Evolutionary conservation across 2,329 filamentous ascomycete genomes (phyloP).

Genomic region (Fulvia fulva): DNA sequence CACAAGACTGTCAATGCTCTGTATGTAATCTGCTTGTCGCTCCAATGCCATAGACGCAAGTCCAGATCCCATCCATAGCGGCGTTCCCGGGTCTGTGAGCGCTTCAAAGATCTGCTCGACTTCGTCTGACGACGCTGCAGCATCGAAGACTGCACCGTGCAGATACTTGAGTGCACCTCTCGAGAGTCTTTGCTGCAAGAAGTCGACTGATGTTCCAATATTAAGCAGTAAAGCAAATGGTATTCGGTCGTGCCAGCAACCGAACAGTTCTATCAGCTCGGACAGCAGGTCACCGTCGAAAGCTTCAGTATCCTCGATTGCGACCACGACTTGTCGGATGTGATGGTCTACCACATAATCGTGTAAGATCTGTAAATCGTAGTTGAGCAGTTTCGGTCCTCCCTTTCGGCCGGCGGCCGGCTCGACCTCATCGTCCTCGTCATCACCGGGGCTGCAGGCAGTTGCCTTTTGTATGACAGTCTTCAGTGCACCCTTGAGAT

Average conservation of each 20-base stretch:
- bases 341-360: conserved; percentile 54
- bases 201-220: conserved; percentile 75
- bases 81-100: conserved; percentile 55
- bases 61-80: conserved; percentile 60
- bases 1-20: conserved; percentile 69
- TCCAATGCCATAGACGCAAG: conserved; percentile 63
- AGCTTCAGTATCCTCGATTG: conserved; percentile 77
- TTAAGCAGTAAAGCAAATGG: conserved; percentile 75
- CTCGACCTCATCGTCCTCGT: conserved; percentile 52
- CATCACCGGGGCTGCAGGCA: conserved; percentile 38
- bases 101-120: conserved; percentile 70
- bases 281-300: conserved; percentile 71
- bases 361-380: conserved; percentile 70
- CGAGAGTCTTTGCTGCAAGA: conserved; percentile 70
- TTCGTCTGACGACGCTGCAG: conserved; percentile 67
- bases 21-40: conserved; percentile 71
- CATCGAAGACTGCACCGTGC: conserved; percentile 70
- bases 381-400: conserved; percentile 61
- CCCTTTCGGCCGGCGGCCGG: conserved; percentile 21
- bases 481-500: conserved; percentile 69
- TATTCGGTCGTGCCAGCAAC: conserved; percentile 69
- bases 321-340: conserved; percentile 62
- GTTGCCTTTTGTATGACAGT: conserved; percentile 67
- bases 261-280: conserved; percentile 65
- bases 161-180: conserved; percentile 65